Percentiles rank a stretch among this genome's conserved stretches.
These are phyloP conservation scores for Rubia tinctorum DNA, from an alignment of 305 asterid genomes.

Conservation along the genomic window DNA sequence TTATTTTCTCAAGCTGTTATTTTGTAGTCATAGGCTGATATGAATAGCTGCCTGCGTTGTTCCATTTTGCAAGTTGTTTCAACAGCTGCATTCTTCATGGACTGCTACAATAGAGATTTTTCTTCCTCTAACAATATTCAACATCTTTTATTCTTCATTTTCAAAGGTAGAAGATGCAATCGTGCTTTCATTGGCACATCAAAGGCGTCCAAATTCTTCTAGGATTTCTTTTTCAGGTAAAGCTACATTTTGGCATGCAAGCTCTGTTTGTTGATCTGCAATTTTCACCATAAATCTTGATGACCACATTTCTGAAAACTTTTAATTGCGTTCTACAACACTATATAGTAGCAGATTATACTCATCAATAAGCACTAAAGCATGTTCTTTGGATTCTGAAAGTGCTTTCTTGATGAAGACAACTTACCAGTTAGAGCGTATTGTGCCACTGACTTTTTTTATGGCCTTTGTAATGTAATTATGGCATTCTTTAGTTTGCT, in stretches of 20 bases:
- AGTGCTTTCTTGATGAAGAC: neutral
- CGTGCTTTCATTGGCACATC: conserved; percentile 84
- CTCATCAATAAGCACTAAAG: neutral
- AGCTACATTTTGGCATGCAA: conserved; percentile 17
- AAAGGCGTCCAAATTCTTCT: conserved; percentile 79
- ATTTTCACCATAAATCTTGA: neutral
- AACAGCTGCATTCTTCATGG: neutral
- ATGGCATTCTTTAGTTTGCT: neutral
- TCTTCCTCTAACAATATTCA: conserved; percentile 16
- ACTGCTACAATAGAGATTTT: neutral
- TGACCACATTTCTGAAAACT: neutral
- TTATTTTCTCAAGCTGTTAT: conserved; percentile 20
- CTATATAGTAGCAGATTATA: neutral
- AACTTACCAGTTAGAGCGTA: neutral
- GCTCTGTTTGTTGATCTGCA: conserved; percentile 8
- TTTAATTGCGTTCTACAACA: neutral
- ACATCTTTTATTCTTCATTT: conserved; percentile 4
- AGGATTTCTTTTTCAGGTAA: conserved; percentile 74
- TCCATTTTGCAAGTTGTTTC: neutral
- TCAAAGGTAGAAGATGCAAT: conserved; percentile 89
- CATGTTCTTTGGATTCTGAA: neutral
- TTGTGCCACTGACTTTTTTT: neutral
- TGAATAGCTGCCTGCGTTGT: neutral
- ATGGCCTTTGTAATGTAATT: neutral
- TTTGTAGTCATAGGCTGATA: conserved; percentile 12